phyloP scores from a whole-genome alignment of 768 basidiomycete species.

The Tephrocybe rancida region DNA sequence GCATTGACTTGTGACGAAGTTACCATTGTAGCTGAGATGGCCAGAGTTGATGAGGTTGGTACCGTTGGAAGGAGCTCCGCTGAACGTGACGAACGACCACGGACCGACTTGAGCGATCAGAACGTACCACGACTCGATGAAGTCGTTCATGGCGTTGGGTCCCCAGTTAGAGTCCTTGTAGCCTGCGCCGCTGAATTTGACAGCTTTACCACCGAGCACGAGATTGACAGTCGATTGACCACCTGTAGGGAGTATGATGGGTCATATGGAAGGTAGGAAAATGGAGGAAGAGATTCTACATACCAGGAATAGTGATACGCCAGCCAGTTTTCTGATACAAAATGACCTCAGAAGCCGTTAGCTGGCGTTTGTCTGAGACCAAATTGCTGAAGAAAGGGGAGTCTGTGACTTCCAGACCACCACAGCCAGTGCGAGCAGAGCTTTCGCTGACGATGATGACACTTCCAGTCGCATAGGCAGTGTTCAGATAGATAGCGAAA shows the following conservation, averaged over 20 bases:
- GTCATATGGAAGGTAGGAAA: neutral
- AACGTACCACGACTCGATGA: constrained; percentile 17
- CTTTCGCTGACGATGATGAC: constrained; percentile 11
- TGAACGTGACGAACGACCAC: constrained; percentile 19
- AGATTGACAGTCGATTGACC: constrained; percentile 12
- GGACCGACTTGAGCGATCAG: constrained; percentile 18
- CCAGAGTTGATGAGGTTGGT: constrained; percentile 17
- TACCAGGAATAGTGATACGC: constrained; percentile 16
- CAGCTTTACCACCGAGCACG: constrained; percentile 9
- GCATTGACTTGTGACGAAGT: constrained; percentile 15
- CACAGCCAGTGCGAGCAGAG: constrained; percentile 15
- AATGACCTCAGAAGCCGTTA: constrained; percentile 13
- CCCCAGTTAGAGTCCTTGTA: constrained; percentile 20
- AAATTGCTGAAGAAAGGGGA: constrained; percentile 16
- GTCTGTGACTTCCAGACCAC: constrained; percentile 3
- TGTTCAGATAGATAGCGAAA: constrained; percentile 6
- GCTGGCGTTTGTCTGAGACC: constrained; percentile 11
- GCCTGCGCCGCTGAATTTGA: constrained; percentile 12
- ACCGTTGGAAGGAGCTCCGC: constrained; percentile 11
- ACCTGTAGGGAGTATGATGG: neutral
- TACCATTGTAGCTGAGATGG: constrained; percentile 15
- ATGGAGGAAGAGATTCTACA: neutral
- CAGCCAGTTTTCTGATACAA: constrained; percentile 16
- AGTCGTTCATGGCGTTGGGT: constrained; percentile 17
- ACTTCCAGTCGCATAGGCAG: constrained; percentile 8